Evolutionary conservation across 2,329 filamentous ascomycete species (phyloP).

Genomic region (Cladosporium cucumerinum): DNA sequence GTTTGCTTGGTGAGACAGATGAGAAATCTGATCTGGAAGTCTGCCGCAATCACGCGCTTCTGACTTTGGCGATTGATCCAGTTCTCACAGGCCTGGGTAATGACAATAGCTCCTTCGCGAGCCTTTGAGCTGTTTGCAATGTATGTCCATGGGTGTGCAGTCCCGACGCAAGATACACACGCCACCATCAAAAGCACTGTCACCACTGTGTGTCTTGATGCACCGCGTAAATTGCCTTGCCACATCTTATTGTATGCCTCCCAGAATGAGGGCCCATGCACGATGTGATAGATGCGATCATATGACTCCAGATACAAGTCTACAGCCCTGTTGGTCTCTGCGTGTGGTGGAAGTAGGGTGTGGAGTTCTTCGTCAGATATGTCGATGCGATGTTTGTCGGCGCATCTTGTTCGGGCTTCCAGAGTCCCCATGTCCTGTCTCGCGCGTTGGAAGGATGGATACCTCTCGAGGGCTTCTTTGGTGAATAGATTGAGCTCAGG

Average conservation of each 20-base stretch:
- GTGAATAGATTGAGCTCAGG: constrained; percentile 30
- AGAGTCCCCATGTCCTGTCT: constrained; percentile 28
- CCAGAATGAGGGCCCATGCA: constrained; percentile 54
- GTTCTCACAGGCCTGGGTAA: constrained; percentile 40
- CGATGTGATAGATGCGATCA: constrained; percentile 51
- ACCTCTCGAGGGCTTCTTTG: constrained; percentile 34
- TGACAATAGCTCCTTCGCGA: constrained; percentile 38
- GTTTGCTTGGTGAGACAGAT: constrained; percentile 49
- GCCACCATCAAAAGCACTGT: constrained; percentile 41
- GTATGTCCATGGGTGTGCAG: constrained; percentile 34
- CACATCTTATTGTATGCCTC: constrained; percentile 50
- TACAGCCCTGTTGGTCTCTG: constrained; percentile 42
- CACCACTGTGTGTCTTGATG: constrained; percentile 37
- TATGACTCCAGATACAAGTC: constrained; percentile 50
- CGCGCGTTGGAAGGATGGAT: constrained; percentile 31
- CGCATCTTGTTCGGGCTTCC: constrained; percentile 24
- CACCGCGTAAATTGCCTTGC: constrained; percentile 32
- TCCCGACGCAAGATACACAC: constrained; percentile 36
- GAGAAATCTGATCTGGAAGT: constrained; percentile 52
- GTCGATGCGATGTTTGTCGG: constrained; percentile 22
- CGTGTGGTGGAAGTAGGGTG: constrained; percentile 36
- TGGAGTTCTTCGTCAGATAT: constrained; percentile 36
- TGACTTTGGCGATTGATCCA: constrained; percentile 47
- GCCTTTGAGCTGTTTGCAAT: constrained; percentile 43
- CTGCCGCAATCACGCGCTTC: constrained; percentile 50